Conservation (phyloP, 2,329 filamentous ascomycete species). For the Aspergillus sp. region DNA sequence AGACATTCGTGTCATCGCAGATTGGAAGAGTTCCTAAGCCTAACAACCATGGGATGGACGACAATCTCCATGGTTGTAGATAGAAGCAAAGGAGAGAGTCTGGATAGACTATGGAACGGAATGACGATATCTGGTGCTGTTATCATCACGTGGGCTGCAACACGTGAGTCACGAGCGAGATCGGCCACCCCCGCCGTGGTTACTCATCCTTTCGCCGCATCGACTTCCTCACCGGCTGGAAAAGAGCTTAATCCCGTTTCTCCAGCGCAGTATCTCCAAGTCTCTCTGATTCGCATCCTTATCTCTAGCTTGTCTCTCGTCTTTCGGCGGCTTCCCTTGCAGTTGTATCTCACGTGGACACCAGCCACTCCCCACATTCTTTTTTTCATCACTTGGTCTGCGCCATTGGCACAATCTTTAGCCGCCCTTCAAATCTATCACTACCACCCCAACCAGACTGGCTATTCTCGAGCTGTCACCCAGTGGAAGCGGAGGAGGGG, state of each 20-base stretch:
- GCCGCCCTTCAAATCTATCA: conserved; percentile 6
- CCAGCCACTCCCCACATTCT: not conserved
- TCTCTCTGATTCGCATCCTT: too few relatives aligned
- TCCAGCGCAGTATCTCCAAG: too few relatives aligned
- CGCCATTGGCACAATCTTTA: conserved; percentile 7
- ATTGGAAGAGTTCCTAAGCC: not conserved
- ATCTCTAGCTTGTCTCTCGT: too few relatives aligned
- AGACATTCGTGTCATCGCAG: not conserved
- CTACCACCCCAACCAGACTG: conserved; percentile 32
- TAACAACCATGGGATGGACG: not conserved
- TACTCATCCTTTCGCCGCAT: not conserved
- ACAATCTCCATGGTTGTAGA: not conserved
- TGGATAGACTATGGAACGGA: not conserved
- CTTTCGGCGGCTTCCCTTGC: not conserved
- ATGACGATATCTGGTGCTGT: not conserved
- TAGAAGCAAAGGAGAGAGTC: not conserved
- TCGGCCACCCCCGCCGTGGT: conserved; percentile 9
- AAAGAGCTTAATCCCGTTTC: too few relatives aligned
- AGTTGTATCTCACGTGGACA: not conserved
- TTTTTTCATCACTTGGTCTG: conserved; percentile 9
- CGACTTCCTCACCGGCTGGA: not conserved
- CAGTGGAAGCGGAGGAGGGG: conserved; percentile 36
- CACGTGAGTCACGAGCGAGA: conserved; percentile 21
- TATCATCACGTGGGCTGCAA: conserved; percentile 10
- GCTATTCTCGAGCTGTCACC: conserved; percentile 32